phyloP scores from a whole-genome alignment of 2,329 filamentous ascomycete genomes.

The Rhytidhysteron rufulum region DNA sequence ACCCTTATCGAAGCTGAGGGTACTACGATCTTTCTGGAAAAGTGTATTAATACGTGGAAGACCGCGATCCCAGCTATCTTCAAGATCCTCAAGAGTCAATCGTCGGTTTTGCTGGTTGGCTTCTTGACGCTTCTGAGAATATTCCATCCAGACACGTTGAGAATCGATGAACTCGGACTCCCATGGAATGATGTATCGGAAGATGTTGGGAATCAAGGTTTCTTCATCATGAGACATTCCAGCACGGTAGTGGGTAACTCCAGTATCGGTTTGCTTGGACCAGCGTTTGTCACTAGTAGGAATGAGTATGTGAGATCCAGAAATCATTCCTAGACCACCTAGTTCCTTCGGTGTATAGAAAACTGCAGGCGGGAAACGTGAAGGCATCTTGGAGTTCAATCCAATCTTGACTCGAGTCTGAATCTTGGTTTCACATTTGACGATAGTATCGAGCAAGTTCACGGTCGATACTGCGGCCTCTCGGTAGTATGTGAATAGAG shows the following conservation, averaged over 20 bases:
- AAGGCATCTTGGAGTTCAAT: conserved; percentile 98
- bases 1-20: conserved; percentile 95
- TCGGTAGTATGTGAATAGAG: conserved; percentile 96
- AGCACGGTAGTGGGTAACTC: conserved; percentile 92
- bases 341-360: conserved; percentile 99
- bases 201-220: conserved; percentile 96
- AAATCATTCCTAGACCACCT: conserved; percentile 97
- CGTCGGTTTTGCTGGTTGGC: conserved; percentile 96
- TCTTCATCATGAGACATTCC: conserved; percentile 99
- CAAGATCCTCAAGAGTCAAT: conserved; percentile 89
- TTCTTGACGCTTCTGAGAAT: conserved; percentile 94
- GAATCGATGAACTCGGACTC: conserved; percentile 99
- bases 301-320: conserved; percentile 95
- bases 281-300: conserved; percentile 96
- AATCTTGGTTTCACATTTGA: conserved; percentile 99
- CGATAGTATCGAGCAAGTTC: conserved; percentile 89
- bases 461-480: conserved; percentile 96
- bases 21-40: conserved; percentile 98
- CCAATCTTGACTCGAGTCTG: conserved; percentile 99
- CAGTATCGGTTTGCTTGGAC: conserved; percentile 96
- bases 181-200: conserved; percentile 99
- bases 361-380: conserved; percentile 93
- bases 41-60: conserved; percentile 96
- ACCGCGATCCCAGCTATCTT: conserved; percentile 98
- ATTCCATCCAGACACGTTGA: conserved; percentile 98